A percentile compares a stretch with the other conserved stretches of the same genome.
phyloP scores from a whole-genome alignment of 2,329 filamentous ascomycete species.

The Metarhizium robertsii region DNA sequence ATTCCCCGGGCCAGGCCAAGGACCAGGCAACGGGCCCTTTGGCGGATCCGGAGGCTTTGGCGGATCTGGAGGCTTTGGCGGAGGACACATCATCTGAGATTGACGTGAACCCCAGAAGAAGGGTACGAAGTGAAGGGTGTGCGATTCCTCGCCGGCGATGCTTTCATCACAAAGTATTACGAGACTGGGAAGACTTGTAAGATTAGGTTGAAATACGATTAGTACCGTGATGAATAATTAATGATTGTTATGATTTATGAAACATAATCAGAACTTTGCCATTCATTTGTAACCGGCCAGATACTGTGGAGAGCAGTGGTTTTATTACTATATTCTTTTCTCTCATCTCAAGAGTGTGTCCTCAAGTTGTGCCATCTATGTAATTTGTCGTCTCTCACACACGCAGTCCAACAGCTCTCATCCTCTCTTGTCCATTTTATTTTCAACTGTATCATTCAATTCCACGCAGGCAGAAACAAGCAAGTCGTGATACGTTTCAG shows the following conservation, averaged over 20 bases:
- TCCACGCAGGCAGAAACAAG: not conserved
- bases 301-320: not conserved
- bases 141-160: not conserved
- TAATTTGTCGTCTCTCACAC: not conserved
- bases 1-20: conserved; percentile 34
- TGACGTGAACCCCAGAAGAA: not conserved
- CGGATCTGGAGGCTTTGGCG: conserved; percentile 19
- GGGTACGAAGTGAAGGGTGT: not conserved
- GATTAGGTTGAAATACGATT: not conserved
- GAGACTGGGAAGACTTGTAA: not conserved
- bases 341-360: not conserved
- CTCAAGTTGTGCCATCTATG: not conserved
- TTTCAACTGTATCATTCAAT: not conserved
- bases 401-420: not conserved
- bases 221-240: not conserved
- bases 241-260: not conserved
- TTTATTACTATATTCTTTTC: not conserved
- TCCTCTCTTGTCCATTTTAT: not conserved
- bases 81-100: conserved; percentile 22
- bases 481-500: not conserved
- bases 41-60: conserved; percentile 27
- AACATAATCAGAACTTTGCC: not conserved
- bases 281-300: not conserved
- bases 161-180: not conserved
- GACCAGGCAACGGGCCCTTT: conserved; percentile 28